phyloP scores from a whole-genome alignment of 192 early-diverging fungal genomes.

The Coemansia biformis region DNA sequence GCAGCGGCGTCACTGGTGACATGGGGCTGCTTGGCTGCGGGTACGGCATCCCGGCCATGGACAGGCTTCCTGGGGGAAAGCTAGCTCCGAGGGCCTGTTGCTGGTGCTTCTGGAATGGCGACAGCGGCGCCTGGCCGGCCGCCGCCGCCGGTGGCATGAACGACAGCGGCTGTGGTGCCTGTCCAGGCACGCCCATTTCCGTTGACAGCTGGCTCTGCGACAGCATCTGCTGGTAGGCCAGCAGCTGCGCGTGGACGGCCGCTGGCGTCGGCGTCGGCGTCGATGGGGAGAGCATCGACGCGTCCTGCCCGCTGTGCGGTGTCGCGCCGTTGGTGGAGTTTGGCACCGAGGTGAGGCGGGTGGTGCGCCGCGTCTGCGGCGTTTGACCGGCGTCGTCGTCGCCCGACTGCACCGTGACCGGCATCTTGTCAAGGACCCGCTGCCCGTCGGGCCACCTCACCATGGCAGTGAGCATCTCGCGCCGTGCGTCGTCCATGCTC shows the following conservation, averaged over 20 bases:
- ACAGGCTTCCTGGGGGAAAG: background rate
- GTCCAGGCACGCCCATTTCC: background rate
- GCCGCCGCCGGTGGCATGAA: background rate
- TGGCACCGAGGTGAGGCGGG: constrained; percentile 18
- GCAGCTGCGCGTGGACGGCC: constrained; percentile 17
- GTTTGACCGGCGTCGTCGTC: constrained; percentile 6
- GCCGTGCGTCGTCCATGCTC: constrained; percentile 23
- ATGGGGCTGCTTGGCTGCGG: background rate
- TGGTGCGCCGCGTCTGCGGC: constrained; percentile 31
- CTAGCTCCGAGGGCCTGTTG: background rate
- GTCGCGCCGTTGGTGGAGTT: constrained; percentile 1
- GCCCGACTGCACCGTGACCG: constrained; percentile 4
- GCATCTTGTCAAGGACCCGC: constrained; percentile 23
- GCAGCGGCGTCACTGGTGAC: constrained; percentile 3
- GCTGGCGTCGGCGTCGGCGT: constrained; percentile 4
- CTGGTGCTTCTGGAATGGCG: constrained; percentile 1
- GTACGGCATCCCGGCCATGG: background rate
- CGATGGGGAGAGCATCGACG: background rate
- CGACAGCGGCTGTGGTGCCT: constrained; percentile 1
- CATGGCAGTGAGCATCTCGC: constrained; percentile 24
- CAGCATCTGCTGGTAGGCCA: constrained; percentile 30
- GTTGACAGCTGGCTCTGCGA: constrained; percentile 21
- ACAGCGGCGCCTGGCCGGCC: constrained; percentile 9
- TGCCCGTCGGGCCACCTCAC: constrained; percentile 22
- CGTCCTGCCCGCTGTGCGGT: too few species aligned